Conservation (phyloP, 768 basidiomycete genomes). For the Tephrocybe sp. region DNA sequence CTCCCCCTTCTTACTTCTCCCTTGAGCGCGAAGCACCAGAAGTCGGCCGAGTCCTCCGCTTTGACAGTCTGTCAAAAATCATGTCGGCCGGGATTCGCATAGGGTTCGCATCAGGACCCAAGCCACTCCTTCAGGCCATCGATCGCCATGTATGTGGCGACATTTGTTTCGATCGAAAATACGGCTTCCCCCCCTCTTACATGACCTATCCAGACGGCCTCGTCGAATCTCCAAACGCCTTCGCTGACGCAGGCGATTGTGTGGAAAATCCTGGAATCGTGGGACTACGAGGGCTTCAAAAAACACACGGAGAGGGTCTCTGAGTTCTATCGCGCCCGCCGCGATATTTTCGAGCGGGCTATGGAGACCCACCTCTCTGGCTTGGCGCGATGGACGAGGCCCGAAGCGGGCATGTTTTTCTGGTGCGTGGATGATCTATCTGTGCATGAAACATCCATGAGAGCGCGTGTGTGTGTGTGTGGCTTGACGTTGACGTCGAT, state of each 20-base stretch:
- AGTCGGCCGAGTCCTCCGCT: slow-evolving; percentile 73
- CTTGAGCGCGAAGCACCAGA: slow-evolving; percentile 65
- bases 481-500: no score
- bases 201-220: slow-evolving; percentile 15
- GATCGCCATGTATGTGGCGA: slow-evolving; percentile 49
- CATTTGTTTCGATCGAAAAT: background rate
- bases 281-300: slow-evolving; percentile 73
- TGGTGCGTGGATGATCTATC: background rate
- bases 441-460: background rate
- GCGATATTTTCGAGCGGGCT: slow-evolving; percentile 70
- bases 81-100: slow-evolving; percentile 69
- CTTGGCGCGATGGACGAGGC: slow-evolving; percentile 67
- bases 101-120: slow-evolving; percentile 75
- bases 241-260: slow-evolving; percentile 60
- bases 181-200: no score
- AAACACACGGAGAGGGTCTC: slow-evolving; percentile 66
- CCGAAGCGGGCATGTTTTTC: slow-evolving; percentile 77
- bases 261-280: slow-evolving; percentile 51
- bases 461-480: no score
- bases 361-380: slow-evolving; percentile 69
- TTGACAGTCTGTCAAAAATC: slow-evolving; percentile 85
- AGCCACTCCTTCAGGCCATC: slow-evolving; percentile 59
- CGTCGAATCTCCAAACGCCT: slow-evolving; percentile 60
- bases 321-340: slow-evolving; percentile 62
- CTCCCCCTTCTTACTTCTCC: slow-evolving; percentile 74